These are phyloP conservation scores for Ophiosphaerella herpotricha DNA, from an alignment of 2,329 filamentous ascomycete species.

Conservation along the genomic window DNA sequence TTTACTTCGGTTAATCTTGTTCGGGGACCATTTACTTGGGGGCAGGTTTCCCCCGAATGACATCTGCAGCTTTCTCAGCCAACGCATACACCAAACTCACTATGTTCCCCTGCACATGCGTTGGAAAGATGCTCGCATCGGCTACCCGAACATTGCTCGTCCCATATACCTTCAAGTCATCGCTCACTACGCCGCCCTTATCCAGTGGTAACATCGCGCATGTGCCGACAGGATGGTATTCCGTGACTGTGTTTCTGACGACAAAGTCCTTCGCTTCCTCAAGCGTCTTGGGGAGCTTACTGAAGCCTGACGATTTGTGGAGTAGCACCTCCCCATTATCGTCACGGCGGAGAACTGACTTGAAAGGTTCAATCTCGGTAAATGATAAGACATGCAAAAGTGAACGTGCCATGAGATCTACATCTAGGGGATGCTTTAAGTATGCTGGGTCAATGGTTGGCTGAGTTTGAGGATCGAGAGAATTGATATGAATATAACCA, in stretches of 20 bases:
- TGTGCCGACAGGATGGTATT: conserved; percentile 39
- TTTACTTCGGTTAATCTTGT: too few relatives aligned
- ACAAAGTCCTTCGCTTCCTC: conserved; percentile 30
- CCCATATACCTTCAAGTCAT: conserved; percentile 34
- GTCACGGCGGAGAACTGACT: conserved; percentile 33
- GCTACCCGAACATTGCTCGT: conserved; percentile 35
- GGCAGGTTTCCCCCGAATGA: conserved; percentile 24
- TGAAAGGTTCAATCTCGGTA: conserved; percentile 35
- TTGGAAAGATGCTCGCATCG: conserved; percentile 35
- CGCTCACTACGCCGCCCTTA: conserved; percentile 35
- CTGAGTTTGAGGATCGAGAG: conserved; percentile 37
- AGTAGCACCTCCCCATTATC: conserved; percentile 17
- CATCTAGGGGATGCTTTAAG: conserved; percentile 51
- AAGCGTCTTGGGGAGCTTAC: conserved; percentile 16
- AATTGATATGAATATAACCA: conserved; percentile 49
- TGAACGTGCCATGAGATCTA: conserved; percentile 48
- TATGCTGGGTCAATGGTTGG: conserved; percentile 52
- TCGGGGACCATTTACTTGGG: too few relatives aligned
- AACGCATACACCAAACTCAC: conserved; percentile 37
- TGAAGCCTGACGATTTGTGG: not conserved
- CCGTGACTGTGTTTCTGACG: conserved; percentile 22
- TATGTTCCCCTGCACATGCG: conserved; percentile 35
- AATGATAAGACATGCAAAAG: conserved; percentile 36
- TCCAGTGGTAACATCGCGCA: conserved; percentile 40
- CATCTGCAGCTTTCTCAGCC: conserved; percentile 37